Evolutionary conservation across 352 stramenopile genomes (phyloP), one percentile per base, ranked within the genome.

Genomic region (Phytophthora tubulina): DNA sequence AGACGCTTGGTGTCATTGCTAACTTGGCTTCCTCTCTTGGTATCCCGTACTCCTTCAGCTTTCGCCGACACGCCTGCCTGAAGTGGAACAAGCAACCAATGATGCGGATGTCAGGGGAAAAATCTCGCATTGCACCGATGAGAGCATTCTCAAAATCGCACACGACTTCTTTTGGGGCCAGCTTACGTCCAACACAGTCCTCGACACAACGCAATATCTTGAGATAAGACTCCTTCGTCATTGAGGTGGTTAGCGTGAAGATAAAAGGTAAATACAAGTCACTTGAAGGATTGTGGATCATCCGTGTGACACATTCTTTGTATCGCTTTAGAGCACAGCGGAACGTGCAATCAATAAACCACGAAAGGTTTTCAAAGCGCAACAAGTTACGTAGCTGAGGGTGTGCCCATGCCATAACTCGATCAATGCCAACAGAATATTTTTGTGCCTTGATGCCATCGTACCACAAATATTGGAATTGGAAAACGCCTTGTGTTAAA

Each of bases 281-380:
- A 15, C 32, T 64, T 13, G 44, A 48, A 5, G 32, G n/a, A 27
- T 56, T 44, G n/a, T 53, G 21, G 5, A 53, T 35, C 56, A 54
- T 54, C 21, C 48, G 54, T 13, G 57, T 54, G 6, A 55, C 44
- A 11, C 57, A 64, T 27, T 55, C 32, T 32, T 64, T 64, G 15
- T 55, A 64, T 45, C 44, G 44, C 30, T n/a, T 30, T 10, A 9
- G 44, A 38, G 44, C 45, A 33, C 15, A 44, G 1, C 56, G 44
- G 38, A 55, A 55, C 13, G 56, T 55, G n/a, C 44, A 32, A 48
- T 64, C 32, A 21, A 64, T 17, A 10, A 55, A 64, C 56, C 57
- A 55, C 7, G 57, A 48, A 2, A 55, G 13, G 4, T 46, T 54
- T n/a, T 64, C 31, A 31, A 64, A 55, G 33, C 57, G 44, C 32